Evolutionary conservation across 2,329 filamentous ascomycete genomes (phyloP).

Genomic region (Paecilomyces sp.): DNA sequence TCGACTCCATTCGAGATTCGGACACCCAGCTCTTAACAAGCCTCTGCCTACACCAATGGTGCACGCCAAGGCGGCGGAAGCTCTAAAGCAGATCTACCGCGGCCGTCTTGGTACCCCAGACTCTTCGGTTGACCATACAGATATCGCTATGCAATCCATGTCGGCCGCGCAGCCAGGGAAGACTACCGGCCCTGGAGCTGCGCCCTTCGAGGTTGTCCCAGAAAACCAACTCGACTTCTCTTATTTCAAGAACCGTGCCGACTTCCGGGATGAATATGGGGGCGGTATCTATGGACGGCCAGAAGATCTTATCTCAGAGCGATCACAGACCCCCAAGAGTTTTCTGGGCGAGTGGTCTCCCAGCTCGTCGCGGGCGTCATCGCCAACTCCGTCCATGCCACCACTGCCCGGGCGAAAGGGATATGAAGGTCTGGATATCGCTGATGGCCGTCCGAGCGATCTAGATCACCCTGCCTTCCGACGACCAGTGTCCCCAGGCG

Average conservation of each 20-base stretch:
- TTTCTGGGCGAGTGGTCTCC: conserved; percentile 30
- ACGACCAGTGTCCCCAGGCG: conserved; percentile 17
- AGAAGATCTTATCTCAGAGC: conserved; percentile 39
- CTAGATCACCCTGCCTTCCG: conserved; percentile 32
- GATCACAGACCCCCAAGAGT: conserved; percentile 36
- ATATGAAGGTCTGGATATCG: conserved; percentile 18
- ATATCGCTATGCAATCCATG: conserved; percentile 79
- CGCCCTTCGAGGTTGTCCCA: conserved; percentile 83
- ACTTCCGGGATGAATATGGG: conserved; percentile 83
- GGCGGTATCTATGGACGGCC: conserved; percentile 52
- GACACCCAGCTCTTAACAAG: conserved; percentile 84
- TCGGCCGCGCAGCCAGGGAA: conserved; percentile 52
- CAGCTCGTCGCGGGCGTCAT: conserved; percentile 32
- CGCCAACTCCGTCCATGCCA: conserved; percentile 32
- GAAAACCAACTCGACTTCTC: conserved; percentile 83
- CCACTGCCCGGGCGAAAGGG: conserved; percentile 10
- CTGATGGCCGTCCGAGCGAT: conserved; percentile 12
- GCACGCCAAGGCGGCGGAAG: conserved; percentile 78
- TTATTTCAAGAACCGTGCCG: conserved; percentile 82
- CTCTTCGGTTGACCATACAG: conserved; percentile 51
- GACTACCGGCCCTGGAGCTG: conserved; percentile 33
- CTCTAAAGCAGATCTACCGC: conserved; percentile 77
- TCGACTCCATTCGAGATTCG: conserved; percentile 70
- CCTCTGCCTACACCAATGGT: conserved; percentile 93
- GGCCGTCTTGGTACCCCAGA: conserved; percentile 61